Evolutionary conservation across 2,329 filamentous ascomycete species (phyloP).

Genomic region (Trichoderma polysporum): DNA sequence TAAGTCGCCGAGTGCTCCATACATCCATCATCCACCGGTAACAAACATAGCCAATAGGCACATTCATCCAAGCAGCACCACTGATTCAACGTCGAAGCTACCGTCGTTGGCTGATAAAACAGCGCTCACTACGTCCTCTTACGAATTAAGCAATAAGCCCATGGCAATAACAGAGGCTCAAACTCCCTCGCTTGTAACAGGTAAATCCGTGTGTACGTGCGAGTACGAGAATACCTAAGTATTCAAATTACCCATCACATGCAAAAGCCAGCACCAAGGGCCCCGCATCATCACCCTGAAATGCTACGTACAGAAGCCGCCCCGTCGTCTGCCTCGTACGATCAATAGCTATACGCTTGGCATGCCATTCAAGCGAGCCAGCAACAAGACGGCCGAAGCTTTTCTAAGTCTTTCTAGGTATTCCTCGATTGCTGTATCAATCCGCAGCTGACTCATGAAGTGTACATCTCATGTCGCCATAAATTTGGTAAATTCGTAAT

Average conservation of each 20-base stretch:
- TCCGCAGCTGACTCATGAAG: not conserved
- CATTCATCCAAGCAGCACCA: not conserved
- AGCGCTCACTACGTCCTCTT: no score
- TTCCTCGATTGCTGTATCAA: not conserved
- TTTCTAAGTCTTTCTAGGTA: not conserved
- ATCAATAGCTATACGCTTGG: not conserved
- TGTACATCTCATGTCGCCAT: not conserved
- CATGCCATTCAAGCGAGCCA: not conserved
- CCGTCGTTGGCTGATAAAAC: no score
- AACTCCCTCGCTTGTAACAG: not conserved
- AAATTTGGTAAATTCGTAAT: not conserved
- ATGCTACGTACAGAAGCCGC: not conserved
- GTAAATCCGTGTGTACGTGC: no score
- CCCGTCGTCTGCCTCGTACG: not conserved
- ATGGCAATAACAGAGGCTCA: not conserved
- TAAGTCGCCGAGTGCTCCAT: no score
- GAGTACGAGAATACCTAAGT: not conserved
- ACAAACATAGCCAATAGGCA: not conserved
- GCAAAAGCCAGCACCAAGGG: not conserved
- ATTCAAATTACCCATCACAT: not conserved
- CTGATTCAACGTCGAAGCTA: no score
- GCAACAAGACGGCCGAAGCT: not conserved
- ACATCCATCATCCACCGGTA: no score
- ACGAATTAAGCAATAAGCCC: not conserved
- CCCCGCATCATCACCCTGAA: not conserved